Evolutionary conservation across 129 eudicot species (phyloP).

Genomic region (Erigeron canadensis): DNA sequence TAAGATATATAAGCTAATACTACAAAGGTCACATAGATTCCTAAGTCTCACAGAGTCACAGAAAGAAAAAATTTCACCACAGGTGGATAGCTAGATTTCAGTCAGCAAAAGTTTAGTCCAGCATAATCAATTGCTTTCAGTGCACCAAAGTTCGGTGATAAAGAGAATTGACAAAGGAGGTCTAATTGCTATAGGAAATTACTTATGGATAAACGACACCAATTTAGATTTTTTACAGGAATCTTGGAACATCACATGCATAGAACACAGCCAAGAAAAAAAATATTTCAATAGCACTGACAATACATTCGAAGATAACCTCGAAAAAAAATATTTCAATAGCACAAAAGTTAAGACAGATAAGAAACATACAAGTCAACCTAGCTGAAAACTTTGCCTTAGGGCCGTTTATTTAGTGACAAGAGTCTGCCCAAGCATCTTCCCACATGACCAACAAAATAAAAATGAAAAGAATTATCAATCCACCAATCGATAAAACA

Average conservation of each 20-base stretch:
- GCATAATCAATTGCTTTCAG: too few relatives aligned
- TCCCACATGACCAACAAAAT: conserved; percentile 47
- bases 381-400: conserved; percentile 96
- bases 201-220: too few relatives aligned
- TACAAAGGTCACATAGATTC: conserved; percentile 7
- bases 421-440: conserved; percentile 97
- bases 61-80: background rate
- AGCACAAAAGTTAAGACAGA: conserved; percentile 7
- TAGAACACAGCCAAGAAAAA: background rate
- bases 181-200: too few relatives aligned
- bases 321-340: background rate
- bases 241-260: background rate
- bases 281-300: background rate
- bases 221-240: too few relatives aligned
- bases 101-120: too few relatives aligned
- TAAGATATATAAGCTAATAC: background rate
- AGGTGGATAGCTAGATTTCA: background rate
- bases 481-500: conserved; percentile 4
- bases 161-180: too few relatives aligned
- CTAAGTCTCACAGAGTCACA: conserved; percentile 1
- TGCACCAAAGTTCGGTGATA: too few relatives aligned
- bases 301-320: background rate
- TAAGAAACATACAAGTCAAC: conserved; percentile 33
- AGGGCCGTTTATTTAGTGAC: conserved; percentile 96
- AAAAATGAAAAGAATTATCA: conserved; percentile 14